Conservation (phyloP, 2,329 filamentous ascomycete genomes). For the Penicillium sp. region DNA sequence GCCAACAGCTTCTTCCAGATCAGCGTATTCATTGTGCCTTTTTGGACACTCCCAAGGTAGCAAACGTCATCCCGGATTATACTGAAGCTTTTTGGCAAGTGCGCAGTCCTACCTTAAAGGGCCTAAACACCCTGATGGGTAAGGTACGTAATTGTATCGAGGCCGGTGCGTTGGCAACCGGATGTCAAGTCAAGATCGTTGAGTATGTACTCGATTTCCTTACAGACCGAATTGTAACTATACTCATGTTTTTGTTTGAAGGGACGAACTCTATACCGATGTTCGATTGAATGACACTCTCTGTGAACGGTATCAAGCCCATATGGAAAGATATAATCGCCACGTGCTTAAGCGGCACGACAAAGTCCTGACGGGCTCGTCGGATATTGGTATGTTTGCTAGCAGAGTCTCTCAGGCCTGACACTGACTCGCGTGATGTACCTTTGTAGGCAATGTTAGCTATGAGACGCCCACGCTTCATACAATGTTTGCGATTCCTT, state of each 20-base stretch:
- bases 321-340: slow-evolving; percentile 45
- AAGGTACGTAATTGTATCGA: slow-evolving; percentile 37
- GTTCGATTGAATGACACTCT: slow-evolving; percentile 48
- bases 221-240: background rate
- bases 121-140: slow-evolving; percentile 36
- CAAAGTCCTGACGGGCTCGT: slow-evolving; percentile 45
- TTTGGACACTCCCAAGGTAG: slow-evolving; percentile 52
- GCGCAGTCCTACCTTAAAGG: slow-evolving; percentile 45
- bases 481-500: slow-evolving; percentile 49
- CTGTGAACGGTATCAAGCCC: slow-evolving; percentile 45
- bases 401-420: background rate
- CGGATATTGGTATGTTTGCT: slow-evolving; percentile 44
- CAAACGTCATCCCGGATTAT: slow-evolving; percentile 58
- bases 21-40: slow-evolving; percentile 57
- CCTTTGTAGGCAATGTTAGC: slow-evolving; percentile 48
- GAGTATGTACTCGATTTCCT: slow-evolving; percentile 24
- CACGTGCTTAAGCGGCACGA: slow-evolving; percentile 40
- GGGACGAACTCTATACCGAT: slow-evolving; percentile 44
- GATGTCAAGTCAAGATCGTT: slow-evolving; percentile 33
- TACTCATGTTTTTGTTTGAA: slow-evolving; percentile 1
- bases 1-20: slow-evolving; percentile 57
- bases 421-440: background rate
- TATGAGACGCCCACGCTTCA: slow-evolving; percentile 51
- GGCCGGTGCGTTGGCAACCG: slow-evolving; percentile 38
- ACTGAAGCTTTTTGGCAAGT: slow-evolving; percentile 49